Base-by-base conservation (phyloP, 257 asterid genomes). In the Cordia subcordata region DNA sequence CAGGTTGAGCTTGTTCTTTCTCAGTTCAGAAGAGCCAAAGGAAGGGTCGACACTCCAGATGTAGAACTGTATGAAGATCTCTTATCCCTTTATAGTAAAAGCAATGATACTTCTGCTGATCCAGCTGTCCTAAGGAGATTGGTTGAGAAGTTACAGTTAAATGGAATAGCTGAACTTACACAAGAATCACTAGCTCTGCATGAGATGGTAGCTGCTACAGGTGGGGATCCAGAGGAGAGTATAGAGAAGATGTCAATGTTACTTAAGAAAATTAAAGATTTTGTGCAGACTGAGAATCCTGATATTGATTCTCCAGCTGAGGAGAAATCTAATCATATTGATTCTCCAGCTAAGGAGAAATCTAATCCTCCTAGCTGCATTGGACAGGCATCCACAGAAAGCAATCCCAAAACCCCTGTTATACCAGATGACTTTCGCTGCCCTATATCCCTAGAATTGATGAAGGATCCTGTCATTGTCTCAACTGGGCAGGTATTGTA, bases 361-460 rank as follows among this genome's bases (percentile, higher is more conserved):
- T 69, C 84, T n/a, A 54, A 71, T 60, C 85, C 81, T 63, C 69
- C 80, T 57, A 75, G 81, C 65, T 66, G 84, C 49, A 75, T 75
- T 64, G 87, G 81, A 51, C 85, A 77, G 70, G 40, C 69, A 50
- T 68, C 75, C 59, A 52, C 65, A 3, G 83, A 76, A 49, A 81
- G 69, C 69, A 69, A 63, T 66, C 77, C 60, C 57, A 88, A 66
- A 66, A 64, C 79, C 77, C 85, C 86, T 68, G 78, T 78, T 68
- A 80, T 89, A 69, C 99, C 99, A 4, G 97, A 89, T 62, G 99
- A 93, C 76, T 93, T 93, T 59, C 96, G 99, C 8, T 93, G 99
- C 59, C 97, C 99, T 53, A 85, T 89, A 69, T 93, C 97, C 45
- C 78, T 89, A 58, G 99, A 93, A 82, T 77, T 93, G 74, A 89